Evolutionary conservation across 2,329 filamentous ascomycete species (phyloP), one percentile per base, ranked within the genome.

Genomic region (Plenodomus lindquistii): DNA sequence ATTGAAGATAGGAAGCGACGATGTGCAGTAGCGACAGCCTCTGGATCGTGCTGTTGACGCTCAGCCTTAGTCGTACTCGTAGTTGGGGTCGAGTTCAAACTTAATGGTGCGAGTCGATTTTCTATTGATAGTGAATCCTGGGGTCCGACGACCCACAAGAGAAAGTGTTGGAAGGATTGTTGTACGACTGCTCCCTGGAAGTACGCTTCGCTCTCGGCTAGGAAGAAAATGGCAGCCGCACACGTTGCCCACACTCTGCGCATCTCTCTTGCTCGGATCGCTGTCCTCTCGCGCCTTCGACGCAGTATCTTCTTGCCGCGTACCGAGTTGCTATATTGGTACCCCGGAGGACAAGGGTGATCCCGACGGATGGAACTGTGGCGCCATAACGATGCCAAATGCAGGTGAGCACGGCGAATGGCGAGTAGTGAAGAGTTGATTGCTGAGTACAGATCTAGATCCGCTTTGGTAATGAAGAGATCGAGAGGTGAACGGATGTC

Each of bases 181-280:
- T 86, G 84, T 13, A 97, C 86, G 6, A 97, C 86, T 65, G 96
- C 91, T 1, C 89, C 90, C 70, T 97, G 93, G 37, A 97, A 85
- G 63, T 96, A 97, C 2, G 85, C 85, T 58, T 93, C 88, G 13
- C 90, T 87, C 68, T 97, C 92, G 0, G 89, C 90, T 3, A 97
- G 79, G 59, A 97, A 88, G 74, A 96, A 97, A 3, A 96, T 83
- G 1, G 90, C 87, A 2, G 91, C 89, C 64, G 89, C 91, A 59
- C 88, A 87, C 0, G 90, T 95, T 0, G 91, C 93, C 94, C 94
- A 99, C 1, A 93, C 83, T 54, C 85, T 87, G 15, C 94, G 85
- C 80, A 96, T 88, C 0, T 83, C 81, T 27, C 80, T 78, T 4
- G 82, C 80, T 16, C 93, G 81, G 15, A 76, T 67, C 20, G 84